Base-by-base conservation (phyloP, 306 rosid species). In the Begonia loranthoides region DNA sequence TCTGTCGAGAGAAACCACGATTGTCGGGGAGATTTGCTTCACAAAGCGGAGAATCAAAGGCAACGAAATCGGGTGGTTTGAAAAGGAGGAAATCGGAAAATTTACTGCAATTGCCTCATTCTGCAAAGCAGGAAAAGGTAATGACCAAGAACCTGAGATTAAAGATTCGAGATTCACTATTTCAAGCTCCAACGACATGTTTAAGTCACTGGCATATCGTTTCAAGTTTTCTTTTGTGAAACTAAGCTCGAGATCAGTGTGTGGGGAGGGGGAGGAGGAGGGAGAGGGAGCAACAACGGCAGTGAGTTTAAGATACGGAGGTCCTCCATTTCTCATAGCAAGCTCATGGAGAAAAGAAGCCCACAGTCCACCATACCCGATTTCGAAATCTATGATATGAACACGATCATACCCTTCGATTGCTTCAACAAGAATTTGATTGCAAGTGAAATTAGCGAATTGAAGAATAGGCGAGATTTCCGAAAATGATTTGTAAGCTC, bases 261-360 rank as follows among this genome's bases (percentile, higher is more conserved):
- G 75, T 21, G 71, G 56, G n/a, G 74, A 56, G 36, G 36, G 36
- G 9, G 36, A 28, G 36, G 36, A 8, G 9, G 36, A 28, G 9
- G 22, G 22, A 19, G 22, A 19, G 24, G 74, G 75, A 9, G 79
- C 64, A 51, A 65, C 75, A 57, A 73, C 56, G 34, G 74, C 79
- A 50, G 79, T 73, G 41, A 73, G 68, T 62, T 69, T 73, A 34
- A 73, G 49, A 4, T 62, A 60, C 2, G 68, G 68, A 8, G 65
- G 38, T 12, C 71, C 72, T 36, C 59, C 49, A 22, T 28, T 65
- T 46, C 72, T 59, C 61, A 65, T 10, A 3, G 74, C 54, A 50
- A 73, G 69, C 67, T 73, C 79, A 55, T 68, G 79, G 68, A 73
- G 68, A 49, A 73, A 65, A 9, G 79, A 73, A 48, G 79, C 75